Percentiles rank a stretch among this genome's conserved stretches.
Conservation (phyloP, 139 green algal genomes). For the Penium margaritaceum region DNA sequence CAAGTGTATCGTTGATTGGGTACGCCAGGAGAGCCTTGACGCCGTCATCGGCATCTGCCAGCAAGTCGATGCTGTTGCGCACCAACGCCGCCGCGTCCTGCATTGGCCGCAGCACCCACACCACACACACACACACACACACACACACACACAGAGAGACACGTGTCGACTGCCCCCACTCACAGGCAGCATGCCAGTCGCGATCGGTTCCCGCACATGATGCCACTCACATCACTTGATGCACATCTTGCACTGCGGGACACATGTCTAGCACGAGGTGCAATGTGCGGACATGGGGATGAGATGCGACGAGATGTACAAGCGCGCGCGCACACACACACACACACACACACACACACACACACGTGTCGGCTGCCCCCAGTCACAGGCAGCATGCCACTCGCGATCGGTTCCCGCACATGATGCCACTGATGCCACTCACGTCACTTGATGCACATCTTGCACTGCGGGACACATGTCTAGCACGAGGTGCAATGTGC, state of each 20-base stretch:
- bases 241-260: too few species aligned
- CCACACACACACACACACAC: too few species aligned
- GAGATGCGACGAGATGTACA: neutral
- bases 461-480: neutral
- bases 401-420: neutral
- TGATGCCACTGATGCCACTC: neutral
- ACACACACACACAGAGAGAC: neutral
- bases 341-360: conserved; percentile 2
- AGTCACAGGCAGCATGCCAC: neutral
- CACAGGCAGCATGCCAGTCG: neutral
- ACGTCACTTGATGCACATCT: neutral
- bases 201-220: neutral
- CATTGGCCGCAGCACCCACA: neutral
- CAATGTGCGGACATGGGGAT: neutral
- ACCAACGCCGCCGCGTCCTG: conserved; percentile 31
- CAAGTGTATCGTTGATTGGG: conserved; percentile 74
- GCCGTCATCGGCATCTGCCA: conserved; percentile 59
- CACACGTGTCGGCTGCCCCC: neutral
- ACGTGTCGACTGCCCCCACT: neutral
- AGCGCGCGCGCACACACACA: neutral
- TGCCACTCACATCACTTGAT: neutral
- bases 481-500: neutral
- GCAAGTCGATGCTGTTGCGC: conserved; percentile 50
- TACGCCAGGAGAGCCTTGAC: conserved; percentile 69
- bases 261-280: neutral